A percentile compares a stretch with the other conserved stretches of the same genome.
Evolutionary conservation across 495 filamentous ascomycete genomes (phyloP).

Genomic region (Neurospora sp.): DNA sequence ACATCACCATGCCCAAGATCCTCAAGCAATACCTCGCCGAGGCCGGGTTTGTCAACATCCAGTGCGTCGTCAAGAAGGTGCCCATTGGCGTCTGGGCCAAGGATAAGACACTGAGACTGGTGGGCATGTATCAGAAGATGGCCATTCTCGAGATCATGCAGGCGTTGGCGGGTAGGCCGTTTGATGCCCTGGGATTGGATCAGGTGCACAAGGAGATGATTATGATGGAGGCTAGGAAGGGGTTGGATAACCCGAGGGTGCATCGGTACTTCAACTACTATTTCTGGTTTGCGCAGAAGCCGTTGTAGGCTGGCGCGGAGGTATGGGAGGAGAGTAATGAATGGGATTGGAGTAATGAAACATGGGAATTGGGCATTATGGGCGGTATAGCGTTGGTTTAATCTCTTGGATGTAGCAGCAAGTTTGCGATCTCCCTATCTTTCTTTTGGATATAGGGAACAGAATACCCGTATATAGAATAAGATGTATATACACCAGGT

Average conservation of each 20-base stretch:
- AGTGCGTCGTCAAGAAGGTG: conserved; percentile 39
- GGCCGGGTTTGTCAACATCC: conserved; percentile 50
- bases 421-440: neutral
- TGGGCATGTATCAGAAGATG: conserved; percentile 40
- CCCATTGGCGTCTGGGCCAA: conserved; percentile 48
- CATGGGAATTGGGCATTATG: neutral
- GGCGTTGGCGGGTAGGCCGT: conserved; percentile 39
- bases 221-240: conserved; percentile 18
- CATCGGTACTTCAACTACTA: conserved; percentile 32
- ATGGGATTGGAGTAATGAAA: neutral
- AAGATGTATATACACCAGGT: neutral
- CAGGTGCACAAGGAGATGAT: conserved; percentile 21
- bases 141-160: conserved; percentile 41
- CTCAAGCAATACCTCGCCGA: conserved; percentile 37
- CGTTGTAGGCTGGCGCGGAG: neutral
- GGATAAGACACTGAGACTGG: conserved; percentile 43
- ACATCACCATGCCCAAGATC: conserved; percentile 37
- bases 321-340: neutral
- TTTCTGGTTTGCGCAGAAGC: conserved; percentile 32
- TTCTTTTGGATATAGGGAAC: neutral
- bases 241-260: conserved; percentile 16
- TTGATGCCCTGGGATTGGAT: conserved; percentile 29
- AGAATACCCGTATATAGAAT: neutral
- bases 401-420: neutral
- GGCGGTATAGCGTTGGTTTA: neutral